Evolutionary conservation across 306 rosid species (phyloP), one percentile per base, ranked within the genome.

Genomic region (Comarum palustre): DNA sequence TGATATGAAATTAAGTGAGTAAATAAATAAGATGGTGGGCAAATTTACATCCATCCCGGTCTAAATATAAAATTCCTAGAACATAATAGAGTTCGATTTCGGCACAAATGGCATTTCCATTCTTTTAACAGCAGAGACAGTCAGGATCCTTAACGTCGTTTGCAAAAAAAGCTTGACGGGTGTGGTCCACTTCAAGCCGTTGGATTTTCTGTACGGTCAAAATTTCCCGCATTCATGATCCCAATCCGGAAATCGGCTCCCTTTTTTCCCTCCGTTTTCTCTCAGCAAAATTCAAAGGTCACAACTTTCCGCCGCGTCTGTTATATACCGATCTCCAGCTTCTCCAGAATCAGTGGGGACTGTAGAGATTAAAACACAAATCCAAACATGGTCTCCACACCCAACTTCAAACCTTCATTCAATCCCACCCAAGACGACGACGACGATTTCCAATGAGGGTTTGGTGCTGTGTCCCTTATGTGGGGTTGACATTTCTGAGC

Each of bases 401-500:
- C 66, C 14, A 50, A 31, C 29, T 60, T 36, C 52, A 34, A 38
- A 6, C 74, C 62, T 12, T n/a, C 41, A 61, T 13, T 69, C 63
- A 68, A 60, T 59, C 63, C 75, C 27, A 51, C 20, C 48, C 70
- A 20, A 69, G 80, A 69, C 66, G 81, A 82, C 60, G 82, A 72
- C 78, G 86, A 86, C 22, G 90, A 86, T 60, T 79, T 85, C 45
- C 86, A 84, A 48, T 39, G 79, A 22, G 29, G 81, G 65, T 64
- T 65, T 65, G 60, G 80, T 89, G 50, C 75, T 14, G 5, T 93
- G 98, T 74, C 98, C 98, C 27, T 84, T 93, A 0, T 93, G 98
- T 41, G 88, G 85, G 17, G 72, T 75, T 68, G 98, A 93, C 66
- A 87, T 93, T 73, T 88, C 96, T 15, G 77, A 83, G 68, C 80